Evolutionary conservation across 176 grass and related monocot species (phyloP).

Genomic region (Oryza punctata): DNA sequence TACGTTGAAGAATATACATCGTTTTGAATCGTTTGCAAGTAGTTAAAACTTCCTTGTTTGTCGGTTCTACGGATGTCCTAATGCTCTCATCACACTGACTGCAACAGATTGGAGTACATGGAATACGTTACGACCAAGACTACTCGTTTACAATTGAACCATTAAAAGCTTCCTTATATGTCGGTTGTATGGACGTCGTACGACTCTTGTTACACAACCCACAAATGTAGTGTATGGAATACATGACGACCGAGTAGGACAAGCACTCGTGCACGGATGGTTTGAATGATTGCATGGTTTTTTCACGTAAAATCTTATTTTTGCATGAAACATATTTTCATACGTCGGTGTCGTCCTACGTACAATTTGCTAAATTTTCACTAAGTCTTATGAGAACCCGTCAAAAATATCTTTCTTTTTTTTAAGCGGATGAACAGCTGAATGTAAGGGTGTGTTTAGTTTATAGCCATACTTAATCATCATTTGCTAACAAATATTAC

Average conservation of each 20-base stretch:
- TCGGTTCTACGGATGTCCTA: too few species aligned
- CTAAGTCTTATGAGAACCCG: not conserved
- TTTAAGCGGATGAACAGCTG: not conserved
- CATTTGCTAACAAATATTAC: too few species aligned
- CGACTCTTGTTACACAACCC: not conserved
- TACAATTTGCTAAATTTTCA: not conserved
- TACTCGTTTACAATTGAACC: not conserved
- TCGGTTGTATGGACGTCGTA: fast-evolving
- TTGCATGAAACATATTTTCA: not conserved
- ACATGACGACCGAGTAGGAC: not conserved
- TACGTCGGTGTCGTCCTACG: not conserved
- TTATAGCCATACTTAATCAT: too few species aligned
- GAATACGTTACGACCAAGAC: too few species aligned
- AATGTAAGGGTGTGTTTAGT: too few species aligned
- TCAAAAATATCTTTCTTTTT: not conserved
- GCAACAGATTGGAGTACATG: too few species aligned
- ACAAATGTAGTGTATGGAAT: not conserved
- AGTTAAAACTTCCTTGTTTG: too few species aligned
- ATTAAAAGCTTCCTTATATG: not conserved
- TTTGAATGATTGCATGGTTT: too few species aligned
- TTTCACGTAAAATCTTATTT: not conserved
- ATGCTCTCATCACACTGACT: too few species aligned
- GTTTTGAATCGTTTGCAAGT: too few species aligned
- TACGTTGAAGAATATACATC: too few species aligned
- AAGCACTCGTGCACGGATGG: not conserved